Base-by-base conservation (phyloP, 768 basidiomycete genomes). In the Boletales sp. region DNA sequence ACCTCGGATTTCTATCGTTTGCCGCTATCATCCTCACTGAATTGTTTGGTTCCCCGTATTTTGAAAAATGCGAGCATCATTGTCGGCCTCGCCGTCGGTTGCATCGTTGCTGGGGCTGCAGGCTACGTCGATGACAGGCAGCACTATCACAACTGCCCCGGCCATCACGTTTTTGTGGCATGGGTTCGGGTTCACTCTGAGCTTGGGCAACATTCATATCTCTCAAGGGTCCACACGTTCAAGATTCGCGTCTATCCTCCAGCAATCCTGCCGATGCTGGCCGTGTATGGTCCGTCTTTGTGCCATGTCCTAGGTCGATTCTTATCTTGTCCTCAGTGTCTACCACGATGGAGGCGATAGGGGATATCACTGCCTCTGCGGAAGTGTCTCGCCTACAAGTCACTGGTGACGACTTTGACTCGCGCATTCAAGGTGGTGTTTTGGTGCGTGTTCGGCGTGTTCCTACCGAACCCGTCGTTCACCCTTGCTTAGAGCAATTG, bases 1-100 rank as follows among this genome's bases (percentile, higher is more conserved):
- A 91, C 5, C 79, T 94, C 21, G 91, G 91, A 0, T 93, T 94
- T 75, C 74, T 93, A 27, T 85, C 84, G 0, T 93, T 92, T 68
- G 59, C 82, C 43, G 74, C 79, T 10, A 91, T 91, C 58, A 78
- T 92, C 57, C 63, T 92, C 24, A 85, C 85, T 1, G 90, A 94
- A 63, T 67, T 92, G 17, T 89, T 91, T 55, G 91, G 90, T 8
- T 85, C 83, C 4, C 91, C 90, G 0, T 93, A n/a, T 94, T 73
- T 67, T 94, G 62, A 86, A 87, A 69, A 91, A 90, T 58, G 77
- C 81, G 47, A 84, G 83, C 27, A 82, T 90, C 56, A 86, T 91
- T 45, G 77, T 89, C 18, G 87, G 88, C 0, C 72, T 91, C 15
- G 74, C 75, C 8, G 80, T 91, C 2, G 89, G 90, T 1, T 89